Evolutionary conservation across 768 basidiomycete species (phyloP).

Genomic region (Suillus decipiens): DNA sequence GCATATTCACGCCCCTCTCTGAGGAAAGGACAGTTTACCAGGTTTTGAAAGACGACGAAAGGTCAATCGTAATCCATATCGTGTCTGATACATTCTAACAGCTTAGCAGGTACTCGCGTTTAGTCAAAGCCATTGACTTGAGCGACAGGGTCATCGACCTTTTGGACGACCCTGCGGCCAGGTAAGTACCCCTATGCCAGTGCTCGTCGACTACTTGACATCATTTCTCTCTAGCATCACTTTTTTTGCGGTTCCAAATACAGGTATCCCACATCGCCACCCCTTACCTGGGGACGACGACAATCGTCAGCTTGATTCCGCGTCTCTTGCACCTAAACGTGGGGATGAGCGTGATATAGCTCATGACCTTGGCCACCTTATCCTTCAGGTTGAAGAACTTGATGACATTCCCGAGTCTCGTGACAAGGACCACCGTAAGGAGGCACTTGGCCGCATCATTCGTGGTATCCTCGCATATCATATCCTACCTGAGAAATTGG

Average conservation of each 20-base stretch:
- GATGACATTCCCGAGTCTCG: slow-evolving; percentile 44
- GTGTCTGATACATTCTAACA: not conserved
- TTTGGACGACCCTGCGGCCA: slow-evolving; percentile 40
- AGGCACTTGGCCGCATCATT: slow-evolving; percentile 56
- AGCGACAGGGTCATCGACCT: slow-evolving; percentile 39
- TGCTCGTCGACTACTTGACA: slow-evolving; percentile 1
- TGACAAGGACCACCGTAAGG: slow-evolving; percentile 50
- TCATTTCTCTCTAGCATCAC: slow-evolving; percentile 41
- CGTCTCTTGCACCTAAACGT: slow-evolving; percentile 3
- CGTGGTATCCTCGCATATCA: slow-evolving; percentile 59
- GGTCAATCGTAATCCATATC: not conserved
- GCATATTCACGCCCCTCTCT: slow-evolving; percentile 4
- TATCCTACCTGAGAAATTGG: slow-evolving; percentile 45
- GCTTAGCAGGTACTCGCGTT: slow-evolving; percentile 37
- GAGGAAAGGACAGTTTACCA: slow-evolving; percentile 32
- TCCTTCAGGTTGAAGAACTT: slow-evolving; percentile 35
- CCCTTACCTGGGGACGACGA: slow-evolving; percentile 14
- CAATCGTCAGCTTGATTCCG: not conserved
- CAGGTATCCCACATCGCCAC: slow-evolving; percentile 37
- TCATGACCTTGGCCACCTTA: slow-evolving; percentile 15
- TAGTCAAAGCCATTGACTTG: slow-evolving; percentile 42
- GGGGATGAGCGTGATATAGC: slow-evolving; percentile 11
- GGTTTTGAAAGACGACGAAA: slow-evolving; percentile 23
- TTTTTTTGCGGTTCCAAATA: slow-evolving; percentile 54
- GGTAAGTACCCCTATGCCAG: slow-evolving; percentile 25